These are phyloP conservation scores for Nigrograna mackinnonii DNA, from an alignment of 2,329 filamentous ascomycete species.

Conservation along the genomic window DNA sequence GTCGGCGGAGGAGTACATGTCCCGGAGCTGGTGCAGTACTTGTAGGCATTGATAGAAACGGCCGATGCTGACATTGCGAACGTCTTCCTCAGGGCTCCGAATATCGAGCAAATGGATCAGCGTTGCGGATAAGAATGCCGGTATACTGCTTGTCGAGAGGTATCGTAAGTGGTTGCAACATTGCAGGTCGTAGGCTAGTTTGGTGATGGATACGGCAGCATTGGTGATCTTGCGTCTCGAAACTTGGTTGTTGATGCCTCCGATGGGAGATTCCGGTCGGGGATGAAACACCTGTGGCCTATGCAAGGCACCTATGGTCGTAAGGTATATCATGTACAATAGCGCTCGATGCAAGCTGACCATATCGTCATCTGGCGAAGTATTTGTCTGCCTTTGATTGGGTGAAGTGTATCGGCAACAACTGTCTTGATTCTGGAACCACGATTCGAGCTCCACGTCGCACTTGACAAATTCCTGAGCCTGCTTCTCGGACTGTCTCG, in stretches of 20 bases:
- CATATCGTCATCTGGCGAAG: conserved; percentile 62
- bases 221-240: conserved; percentile 82
- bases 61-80: conserved; percentile 72
- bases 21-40: conserved; percentile 83
- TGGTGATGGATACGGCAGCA: conserved; percentile 83
- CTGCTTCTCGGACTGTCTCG: conserved; percentile 84
- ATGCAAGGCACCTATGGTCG: conserved; percentile 87
- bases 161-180: conserved; percentile 73
- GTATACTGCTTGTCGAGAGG: conserved; percentile 87
- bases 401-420: too few relatives aligned
- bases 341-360: conserved; percentile 79
- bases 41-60: conserved; percentile 92
- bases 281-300: conserved; percentile 87
- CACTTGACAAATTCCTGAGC: conserved; percentile 77
- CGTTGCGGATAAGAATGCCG: conserved; percentile 86
- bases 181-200: conserved; percentile 78
- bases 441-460: conserved; percentile 77
- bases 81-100: conserved; percentile 76
- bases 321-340: conserved; percentile 91
- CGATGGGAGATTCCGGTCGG: conserved; percentile 46
- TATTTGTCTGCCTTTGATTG: conserved; percentile 76
- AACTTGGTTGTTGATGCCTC: conserved; percentile 56
- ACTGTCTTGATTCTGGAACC: conserved; percentile 76
- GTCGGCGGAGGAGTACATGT: conserved; percentile 92
- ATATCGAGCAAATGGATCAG: conserved; percentile 93